phyloP scores from a whole-genome alignment of 129 eudicot species.

The Gnaphalium uliginosum region DNA sequence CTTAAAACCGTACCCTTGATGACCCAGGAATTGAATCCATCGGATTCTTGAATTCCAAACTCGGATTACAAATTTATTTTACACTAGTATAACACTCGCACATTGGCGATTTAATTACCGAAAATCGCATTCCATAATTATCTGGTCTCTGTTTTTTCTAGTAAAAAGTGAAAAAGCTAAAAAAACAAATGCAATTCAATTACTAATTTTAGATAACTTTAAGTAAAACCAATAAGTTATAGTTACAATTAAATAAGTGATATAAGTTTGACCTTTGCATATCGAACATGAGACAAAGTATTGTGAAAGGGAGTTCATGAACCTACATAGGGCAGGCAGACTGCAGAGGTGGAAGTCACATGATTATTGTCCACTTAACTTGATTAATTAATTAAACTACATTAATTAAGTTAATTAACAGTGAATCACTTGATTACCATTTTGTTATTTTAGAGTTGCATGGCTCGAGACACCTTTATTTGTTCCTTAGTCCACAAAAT shows the following conservation, averaged over 20 bases:
- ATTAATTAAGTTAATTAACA: neutral
- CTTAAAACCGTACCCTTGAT: neutral
- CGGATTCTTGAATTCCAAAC: too few species aligned
- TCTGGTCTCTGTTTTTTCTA: too few species aligned
- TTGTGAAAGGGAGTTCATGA: constrained; percentile 39
- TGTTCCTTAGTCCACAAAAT: constrained; percentile 18
- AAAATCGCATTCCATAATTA: too few species aligned
- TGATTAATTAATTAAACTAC: constrained; percentile 14
- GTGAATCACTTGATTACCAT: constrained; percentile 13
- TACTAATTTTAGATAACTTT: too few species aligned
- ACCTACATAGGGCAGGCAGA: constrained; percentile 19
- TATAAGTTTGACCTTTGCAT: constrained; percentile 24
- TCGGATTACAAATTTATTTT: too few species aligned
- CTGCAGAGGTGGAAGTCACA: constrained; percentile 23
- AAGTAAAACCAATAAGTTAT: neutral
- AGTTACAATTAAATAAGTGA: neutral
- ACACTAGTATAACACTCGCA: too few species aligned
- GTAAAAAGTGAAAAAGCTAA: too few species aligned
- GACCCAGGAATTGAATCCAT: neutral
- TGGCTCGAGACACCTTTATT: constrained; percentile 56
- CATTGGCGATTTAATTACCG: too few species aligned
- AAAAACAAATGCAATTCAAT: too few species aligned
- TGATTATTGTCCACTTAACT: constrained; percentile 26
- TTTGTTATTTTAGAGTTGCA: constrained; percentile 20
- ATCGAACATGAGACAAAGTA: constrained; percentile 28